A percentile compares a stretch with the other conserved stretches of the same genome.
Evolutionary conservation across 2,329 filamentous ascomycete species (phyloP).

Genomic region (Cladophialophora immunda): DNA sequence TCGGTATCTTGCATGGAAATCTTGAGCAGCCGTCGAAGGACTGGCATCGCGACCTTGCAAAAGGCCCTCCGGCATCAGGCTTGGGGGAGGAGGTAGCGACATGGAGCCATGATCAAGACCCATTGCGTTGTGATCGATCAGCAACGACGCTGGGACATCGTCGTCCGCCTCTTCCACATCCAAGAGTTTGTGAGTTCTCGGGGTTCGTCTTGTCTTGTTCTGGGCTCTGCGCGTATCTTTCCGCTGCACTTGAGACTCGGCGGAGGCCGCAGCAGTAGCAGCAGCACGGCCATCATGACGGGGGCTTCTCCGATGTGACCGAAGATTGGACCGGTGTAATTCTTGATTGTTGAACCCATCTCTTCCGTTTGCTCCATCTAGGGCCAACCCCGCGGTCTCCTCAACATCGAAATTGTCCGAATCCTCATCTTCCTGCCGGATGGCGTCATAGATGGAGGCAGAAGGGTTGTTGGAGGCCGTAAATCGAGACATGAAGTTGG

Average conservation of each 20-base stretch:
- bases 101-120: slow-evolving; percentile 31
- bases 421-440: slow-evolving; percentile 55
- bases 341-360: slow-evolving; percentile 33
- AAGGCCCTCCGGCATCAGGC: slow-evolving; percentile 29
- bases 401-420: slow-evolving; percentile 57
- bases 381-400: slow-evolving; percentile 56
- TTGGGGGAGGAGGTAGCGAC: slow-evolving; percentile 36
- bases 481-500: slow-evolving; percentile 62
- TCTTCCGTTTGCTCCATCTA: slow-evolving; percentile 24
- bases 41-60: slow-evolving; percentile 9
- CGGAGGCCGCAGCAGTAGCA: not conserved
- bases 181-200: slow-evolving; percentile 37
- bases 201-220: slow-evolving; percentile 26
- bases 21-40: slow-evolving; percentile 12
- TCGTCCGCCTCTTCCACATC: slow-evolving; percentile 65
- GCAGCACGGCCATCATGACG: slow-evolving; percentile 10
- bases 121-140: slow-evolving; percentile 61
- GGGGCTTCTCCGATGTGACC: slow-evolving; percentile 1
- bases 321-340: slow-evolving; percentile 1
- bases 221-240: slow-evolving; percentile 32
- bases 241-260: slow-evolving; percentile 8
- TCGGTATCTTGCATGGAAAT: slow-evolving; percentile 9
- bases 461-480: slow-evolving; percentile 51
- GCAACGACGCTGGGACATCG: slow-evolving; percentile 70
- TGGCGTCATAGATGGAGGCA: slow-evolving; percentile 57